Base-by-base conservation (phyloP, 2,329 filamentous ascomycete genomes). In the Bipolaris cookei region DNA sequence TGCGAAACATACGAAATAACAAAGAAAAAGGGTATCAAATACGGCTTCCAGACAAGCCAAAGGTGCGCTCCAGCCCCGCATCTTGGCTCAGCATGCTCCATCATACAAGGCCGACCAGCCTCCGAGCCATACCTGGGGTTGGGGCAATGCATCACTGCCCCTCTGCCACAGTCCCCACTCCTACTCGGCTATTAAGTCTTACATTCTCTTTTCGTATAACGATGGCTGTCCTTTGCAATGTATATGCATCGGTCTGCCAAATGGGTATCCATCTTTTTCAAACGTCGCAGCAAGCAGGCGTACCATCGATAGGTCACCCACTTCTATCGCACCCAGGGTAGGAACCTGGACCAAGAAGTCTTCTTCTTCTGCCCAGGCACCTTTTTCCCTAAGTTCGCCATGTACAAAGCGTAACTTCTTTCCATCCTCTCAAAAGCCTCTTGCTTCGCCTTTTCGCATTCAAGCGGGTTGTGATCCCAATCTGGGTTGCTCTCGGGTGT, bases 401-500 rank as follows among this genome's bases (percentile, higher is more conserved):
- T 63, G 50, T 66, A 70, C 14, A 67, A 57, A 2, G 66, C 66
- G 39, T 70, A 64, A n/a, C 61, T 65, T 37, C 53, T 58, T 46
- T 67, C 58, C 60, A 67, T 67, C 51, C 64, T 68, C 58, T 64
- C 52, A 50, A 68, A 65, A 3, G 67, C 67, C 37, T 59, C 61
- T 54, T 66, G 59, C 35, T 62, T 60, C 1, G 60, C 58, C 44
- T 67, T 58, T 14, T 65, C 59, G 30, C 64, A 66, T 28, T 63
- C 62, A 32, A 68, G 56, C 13, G 63, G 63, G 53, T 70, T 62
- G 56, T 68, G 59, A 1, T 61, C 63, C 60, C 65, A 67, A 21
- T 68, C 67, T 1, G 67, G 67, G 14, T 70, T 70, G 58, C 65
- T 70, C 44, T 62, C 63, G n/a, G 60, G 67, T 7, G 63, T 66